Evolutionary conservation across 2,329 filamentous ascomycete genomes (phyloP), one percentile per base, ranked within the genome.

Genomic region (Xylaria sp.): DNA sequence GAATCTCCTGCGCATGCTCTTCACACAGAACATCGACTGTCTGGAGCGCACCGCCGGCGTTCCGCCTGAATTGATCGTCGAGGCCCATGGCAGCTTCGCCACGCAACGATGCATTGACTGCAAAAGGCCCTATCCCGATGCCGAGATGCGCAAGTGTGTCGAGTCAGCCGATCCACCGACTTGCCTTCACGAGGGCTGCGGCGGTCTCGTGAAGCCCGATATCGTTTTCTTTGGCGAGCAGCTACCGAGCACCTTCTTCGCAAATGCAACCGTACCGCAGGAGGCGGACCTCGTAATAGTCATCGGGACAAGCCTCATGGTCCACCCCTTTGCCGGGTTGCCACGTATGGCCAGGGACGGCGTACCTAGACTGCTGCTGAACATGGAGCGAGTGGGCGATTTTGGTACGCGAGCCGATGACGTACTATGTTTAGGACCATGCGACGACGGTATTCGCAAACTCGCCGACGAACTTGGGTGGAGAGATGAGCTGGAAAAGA

Each of bases 1-100:
- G 81, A 89, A 89, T 3, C 84, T 95, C 50, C 84, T 99, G 28
- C 84, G 91, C 73, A 96, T 94, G 84, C 88, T 96, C 63, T 99
- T 98, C 80, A 98, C 96, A 0, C 96, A 99, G 78, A 99, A 99
- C 78, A 98, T 99, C 74, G 96, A 99, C 82, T 97, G 94, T 76
- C 86, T 99, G 13, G 96, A 99, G 82, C 89, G 94, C 25, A 87
- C 89, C 74, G 96, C 95, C 13, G 96, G 96, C 32, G 90, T 99
- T 0, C 92, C 94, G 0, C 86, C 84, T 0, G 90, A 95, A 1
- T 90, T 88, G 80, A 94, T 99, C 59, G 86, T 99, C 39, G 95
- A 98, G 81, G 96, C 96, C 0, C 96, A 99, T 80, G 96, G 96
- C 55, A 97, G 94, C 79, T 99, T 98, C 79, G 95, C 95, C 25